Evolutionary conservation across 148 eudicot species (phyloP).

Genomic region (Vaccinium myrtillus): DNA sequence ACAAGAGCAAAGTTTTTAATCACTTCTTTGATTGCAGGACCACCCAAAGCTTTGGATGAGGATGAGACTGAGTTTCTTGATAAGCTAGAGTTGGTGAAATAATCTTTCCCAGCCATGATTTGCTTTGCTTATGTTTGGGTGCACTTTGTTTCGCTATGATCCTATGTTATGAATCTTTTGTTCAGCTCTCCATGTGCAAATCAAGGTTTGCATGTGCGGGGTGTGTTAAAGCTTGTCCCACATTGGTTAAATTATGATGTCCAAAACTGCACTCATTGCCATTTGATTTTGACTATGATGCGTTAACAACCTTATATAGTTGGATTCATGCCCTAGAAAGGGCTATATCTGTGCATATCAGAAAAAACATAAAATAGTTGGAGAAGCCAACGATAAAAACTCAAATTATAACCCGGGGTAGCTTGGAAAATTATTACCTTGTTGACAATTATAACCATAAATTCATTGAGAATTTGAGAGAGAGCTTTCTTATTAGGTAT

Average conservation of each 20-base stretch:
- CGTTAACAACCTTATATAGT: background rate
- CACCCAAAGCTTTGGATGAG: slow-evolving; percentile 97
- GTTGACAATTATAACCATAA: background rate
- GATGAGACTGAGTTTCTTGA: slow-evolving; percentile 96
- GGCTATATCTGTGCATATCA: background rate
- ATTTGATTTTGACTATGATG: too few species aligned
- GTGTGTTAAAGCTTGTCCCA: too few species aligned
- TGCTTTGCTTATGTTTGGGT: background rate
- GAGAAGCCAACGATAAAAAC: slow-evolving; percentile 1
- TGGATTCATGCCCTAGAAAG: background rate
- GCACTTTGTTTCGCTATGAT: too few species aligned
- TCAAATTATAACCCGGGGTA: background rate
- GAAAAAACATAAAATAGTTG: background rate
- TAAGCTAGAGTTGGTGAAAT: slow-evolving; percentile 61
- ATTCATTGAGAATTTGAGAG: background rate
- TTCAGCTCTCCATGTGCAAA: too few species aligned
- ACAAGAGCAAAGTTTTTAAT: background rate
- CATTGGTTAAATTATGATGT: too few species aligned
- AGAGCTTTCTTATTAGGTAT: background rate
- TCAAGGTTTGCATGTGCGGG: too few species aligned
- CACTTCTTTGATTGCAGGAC: slow-evolving; percentile 54
- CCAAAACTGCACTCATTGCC: too few species aligned
- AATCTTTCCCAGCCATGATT: slow-evolving; percentile 4
- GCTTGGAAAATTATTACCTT: background rate
- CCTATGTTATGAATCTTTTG: too few species aligned